Percentiles rank a stretch among this genome's conserved stretches.
phyloP scores from a whole-genome alignment of 2,329 filamentous ascomycete genomes.

The Chlorencoelia australis region DNA sequence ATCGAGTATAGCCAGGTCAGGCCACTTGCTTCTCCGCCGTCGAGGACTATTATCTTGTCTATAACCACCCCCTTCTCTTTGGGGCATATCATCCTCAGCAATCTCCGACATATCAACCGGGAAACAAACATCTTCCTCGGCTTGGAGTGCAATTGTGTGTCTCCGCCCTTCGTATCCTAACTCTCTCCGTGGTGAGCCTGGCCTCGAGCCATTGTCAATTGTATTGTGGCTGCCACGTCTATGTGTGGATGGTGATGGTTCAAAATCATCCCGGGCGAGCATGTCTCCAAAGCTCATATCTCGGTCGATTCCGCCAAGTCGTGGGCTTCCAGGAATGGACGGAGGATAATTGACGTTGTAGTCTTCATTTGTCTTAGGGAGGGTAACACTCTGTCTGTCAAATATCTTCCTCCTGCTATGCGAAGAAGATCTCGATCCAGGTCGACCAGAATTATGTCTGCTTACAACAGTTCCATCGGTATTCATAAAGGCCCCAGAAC shows the following conservation, averaged over 20 bases:
- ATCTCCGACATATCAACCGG: conserved; percentile 74
- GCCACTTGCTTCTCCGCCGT: conserved; percentile 68
- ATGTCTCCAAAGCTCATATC: conserved; percentile 56
- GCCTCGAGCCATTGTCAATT: conserved; percentile 24
- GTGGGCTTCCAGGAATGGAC: conserved; percentile 54
- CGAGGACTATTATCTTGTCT: conserved; percentile 15
- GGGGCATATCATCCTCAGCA: conserved; percentile 61
- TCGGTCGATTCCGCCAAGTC: conserved; percentile 37
- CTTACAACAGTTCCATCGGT: conserved; percentile 23
- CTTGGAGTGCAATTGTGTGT: conserved; percentile 51
- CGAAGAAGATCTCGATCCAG: conserved; percentile 33
- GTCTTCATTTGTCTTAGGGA: conserved; percentile 30
- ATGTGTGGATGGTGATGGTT: conserved; percentile 9
- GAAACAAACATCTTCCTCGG: conserved; percentile 87
- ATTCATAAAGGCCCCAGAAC: conserved; percentile 13
- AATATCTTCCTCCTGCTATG: conserved; percentile 30
- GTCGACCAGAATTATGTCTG: conserved; percentile 29
- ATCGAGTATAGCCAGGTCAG: conserved; percentile 72
- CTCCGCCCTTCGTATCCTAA: conserved; percentile 33
- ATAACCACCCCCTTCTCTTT: conserved; percentile 35
- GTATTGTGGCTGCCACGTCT: conserved; percentile 15
- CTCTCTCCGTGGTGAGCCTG: conserved; percentile 18
- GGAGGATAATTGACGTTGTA: conserved; percentile 62
- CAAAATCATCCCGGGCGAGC: conserved; percentile 56
- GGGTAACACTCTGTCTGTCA: conserved; percentile 18